phyloP scores from a whole-genome alignment of 768 basidiomycete species.

The Suillus occidentalis region DNA sequence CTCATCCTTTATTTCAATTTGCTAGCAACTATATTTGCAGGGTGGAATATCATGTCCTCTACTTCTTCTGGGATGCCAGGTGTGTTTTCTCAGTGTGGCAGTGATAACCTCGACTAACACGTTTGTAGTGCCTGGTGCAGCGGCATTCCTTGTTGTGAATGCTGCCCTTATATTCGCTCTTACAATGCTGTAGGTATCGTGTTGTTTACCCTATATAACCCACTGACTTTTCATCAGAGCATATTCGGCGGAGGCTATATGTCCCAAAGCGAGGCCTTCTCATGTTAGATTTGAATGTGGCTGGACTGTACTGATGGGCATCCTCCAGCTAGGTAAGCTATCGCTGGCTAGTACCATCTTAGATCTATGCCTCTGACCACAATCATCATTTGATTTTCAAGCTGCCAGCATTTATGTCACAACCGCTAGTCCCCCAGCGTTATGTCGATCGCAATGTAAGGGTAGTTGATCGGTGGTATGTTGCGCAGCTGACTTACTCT shows the following conservation, averaged over 20 bases:
- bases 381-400: conserved; percentile 20
- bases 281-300: conserved; percentile 51
- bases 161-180: conserved; percentile 36
- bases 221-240: conserved; percentile 18
- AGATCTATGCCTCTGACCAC: background rate
- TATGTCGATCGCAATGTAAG: conserved; percentile 39
- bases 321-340: conserved; percentile 52
- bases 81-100: conserved; percentile 22
- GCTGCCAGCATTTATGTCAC: conserved; percentile 52
- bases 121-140: conserved; percentile 44
- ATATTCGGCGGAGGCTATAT: conserved; percentile 36
- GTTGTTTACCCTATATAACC: background rate
- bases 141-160: conserved; percentile 50
- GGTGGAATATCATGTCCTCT: conserved; percentile 53
- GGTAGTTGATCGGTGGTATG: background rate
- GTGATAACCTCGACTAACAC: conserved; percentile 2
- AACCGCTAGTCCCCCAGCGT: conserved; percentile 39
- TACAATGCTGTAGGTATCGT: conserved; percentile 30
- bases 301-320: conserved; percentile 52
- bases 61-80: conserved; percentile 36
- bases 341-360: background rate
- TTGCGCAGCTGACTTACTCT: background rate
- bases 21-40: conserved; percentile 53
- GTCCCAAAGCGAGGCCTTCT: conserved; percentile 38
- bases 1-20: conserved; percentile 52